Evolutionary conservation across 2,329 filamentous ascomycete species (phyloP), one percentile per base, ranked within the genome.

Genomic region (Neofusicoccum umdonicola): DNA sequence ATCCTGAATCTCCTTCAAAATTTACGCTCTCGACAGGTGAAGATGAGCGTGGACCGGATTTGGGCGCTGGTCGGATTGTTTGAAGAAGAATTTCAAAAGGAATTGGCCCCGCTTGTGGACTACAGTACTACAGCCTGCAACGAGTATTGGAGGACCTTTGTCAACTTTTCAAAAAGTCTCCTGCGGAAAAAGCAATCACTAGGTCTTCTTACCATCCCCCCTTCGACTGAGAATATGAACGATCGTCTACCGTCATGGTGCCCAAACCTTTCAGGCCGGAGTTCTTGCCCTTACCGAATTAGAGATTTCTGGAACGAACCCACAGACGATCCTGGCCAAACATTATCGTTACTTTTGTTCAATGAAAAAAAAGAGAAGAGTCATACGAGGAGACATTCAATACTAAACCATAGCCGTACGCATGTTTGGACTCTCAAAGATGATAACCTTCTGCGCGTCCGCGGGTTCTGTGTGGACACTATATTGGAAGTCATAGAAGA

Each of bases 361-460:
- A 22, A 50, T 9, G 27, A 50, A 2, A 12, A 9, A 2, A 50
- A 11, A 4, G 19, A 11, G 6, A 50, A 27, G 1, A 8, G 15
- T 0, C 1, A 4, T 2, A 6, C 8, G n/a, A 50, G 27, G 1
- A 1, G 1, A 0, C 4, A 0, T 11, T 5, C 47, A n/a, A 7
- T 50, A 2, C 3, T 3, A 9, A 17, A 34, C 1, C 47, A 35
- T 50, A 11, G 13, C 13, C 5, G 0, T 8, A 22, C 0, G n/a
- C 31, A 0, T 1, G 1, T 50, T 2, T 15, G 2, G 13, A 35
- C 22, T 3, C n/a, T 8, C 2, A 13, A 50, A 35, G 31, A 5
- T 0, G 47, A 50, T 13, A 35, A 34, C 6, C 3, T 50, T 13
- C 9, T 50, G 27, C 47, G 7, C 15, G 8, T 50, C 9, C 47